Evolutionary conservation across 2,329 filamentous ascomycete species (phyloP).

Genomic region (Ophiostoma pallidulum): DNA sequence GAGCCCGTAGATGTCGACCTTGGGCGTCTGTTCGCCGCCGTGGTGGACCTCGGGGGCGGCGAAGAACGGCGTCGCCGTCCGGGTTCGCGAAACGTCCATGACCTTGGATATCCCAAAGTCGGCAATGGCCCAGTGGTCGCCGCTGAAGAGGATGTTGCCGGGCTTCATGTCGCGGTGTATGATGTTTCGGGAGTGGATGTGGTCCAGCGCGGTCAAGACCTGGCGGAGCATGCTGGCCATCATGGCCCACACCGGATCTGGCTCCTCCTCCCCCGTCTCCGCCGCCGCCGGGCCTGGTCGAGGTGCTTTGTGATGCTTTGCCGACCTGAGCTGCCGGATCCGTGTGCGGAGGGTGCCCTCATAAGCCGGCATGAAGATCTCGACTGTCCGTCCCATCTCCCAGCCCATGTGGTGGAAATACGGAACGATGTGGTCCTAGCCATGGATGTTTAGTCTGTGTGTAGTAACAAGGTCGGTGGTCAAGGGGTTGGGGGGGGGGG

Average conservation of each 20-base stretch:
- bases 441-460: not conserved
- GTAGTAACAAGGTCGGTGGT: no score
- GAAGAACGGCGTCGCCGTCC: not conserved
- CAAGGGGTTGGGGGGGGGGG: no score
- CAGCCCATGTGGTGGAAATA: not conserved
- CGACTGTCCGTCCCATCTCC: not conserved
- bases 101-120: conserved; percentile 37
- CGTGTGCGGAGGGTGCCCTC: not conserved
- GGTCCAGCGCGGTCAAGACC: conserved; percentile 15
- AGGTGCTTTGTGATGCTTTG: not conserved
- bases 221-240: not conserved
- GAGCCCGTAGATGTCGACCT: not conserved
- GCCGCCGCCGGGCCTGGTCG: not conserved
- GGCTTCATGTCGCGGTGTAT: conserved; percentile 2
- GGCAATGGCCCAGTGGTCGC: conserved; percentile 41
- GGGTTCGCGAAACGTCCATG: not conserved
- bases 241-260: not conserved
- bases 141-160: conserved; percentile 27
- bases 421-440: not conserved
- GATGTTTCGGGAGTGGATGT: conserved; percentile 26
- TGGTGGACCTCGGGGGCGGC: not conserved
- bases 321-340: not conserved
- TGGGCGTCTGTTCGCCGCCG: not conserved
- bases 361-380: not conserved
- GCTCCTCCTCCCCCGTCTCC: no score